These are phyloP conservation scores for Aspergillus asperescens DNA, from an alignment of 495 filamentous ascomycete genomes.

Conservation along the genomic window DNA sequence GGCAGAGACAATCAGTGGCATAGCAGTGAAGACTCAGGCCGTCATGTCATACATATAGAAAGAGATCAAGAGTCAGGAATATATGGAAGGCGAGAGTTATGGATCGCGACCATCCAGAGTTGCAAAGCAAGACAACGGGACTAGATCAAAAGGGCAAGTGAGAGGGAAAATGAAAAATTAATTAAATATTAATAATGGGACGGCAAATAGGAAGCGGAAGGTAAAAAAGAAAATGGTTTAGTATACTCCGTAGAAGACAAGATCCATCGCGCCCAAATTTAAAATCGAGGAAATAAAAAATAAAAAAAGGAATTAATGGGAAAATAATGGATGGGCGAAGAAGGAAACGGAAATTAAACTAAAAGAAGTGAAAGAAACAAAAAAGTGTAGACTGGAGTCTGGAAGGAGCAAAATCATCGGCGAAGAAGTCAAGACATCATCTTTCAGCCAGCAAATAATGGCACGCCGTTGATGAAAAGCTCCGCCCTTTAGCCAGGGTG, in stretches of 20 bases:
- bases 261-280: constrained; percentile 11
- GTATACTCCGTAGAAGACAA: constrained; percentile 6
- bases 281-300: constrained; percentile 9
- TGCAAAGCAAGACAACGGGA: constrained; percentile 14
- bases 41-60: constrained; percentile 8
- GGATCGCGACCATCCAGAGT: constrained; percentile 12
- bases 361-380: constrained; percentile 17
- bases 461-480: constrained; percentile 25
- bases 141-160: constrained; percentile 23
- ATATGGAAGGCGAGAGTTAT: constrained; percentile 21
- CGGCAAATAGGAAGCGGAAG: constrained; percentile 3
- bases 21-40: constrained; percentile 13
- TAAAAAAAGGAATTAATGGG: constrained; percentile 11
- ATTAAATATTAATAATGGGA: constrained; percentile 10
- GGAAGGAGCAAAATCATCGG: constrained; percentile 13
- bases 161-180: constrained; percentile 11
- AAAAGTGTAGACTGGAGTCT: constrained; percentile 1
- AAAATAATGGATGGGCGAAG: constrained; percentile 13
- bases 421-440: constrained; percentile 45
- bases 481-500: constrained; percentile 31
- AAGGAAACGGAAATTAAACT: constrained; percentile 13
- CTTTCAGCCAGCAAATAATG: constrained; percentile 28
- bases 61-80: constrained; percentile 8
- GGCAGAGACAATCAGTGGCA: constrained; percentile 8
- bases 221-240: constrained; percentile 9